Evolutionary conservation across 306 rosid genomes (phyloP), one percentile per base, ranked within the genome.

Genomic region (Trifolium dubium): DNA sequence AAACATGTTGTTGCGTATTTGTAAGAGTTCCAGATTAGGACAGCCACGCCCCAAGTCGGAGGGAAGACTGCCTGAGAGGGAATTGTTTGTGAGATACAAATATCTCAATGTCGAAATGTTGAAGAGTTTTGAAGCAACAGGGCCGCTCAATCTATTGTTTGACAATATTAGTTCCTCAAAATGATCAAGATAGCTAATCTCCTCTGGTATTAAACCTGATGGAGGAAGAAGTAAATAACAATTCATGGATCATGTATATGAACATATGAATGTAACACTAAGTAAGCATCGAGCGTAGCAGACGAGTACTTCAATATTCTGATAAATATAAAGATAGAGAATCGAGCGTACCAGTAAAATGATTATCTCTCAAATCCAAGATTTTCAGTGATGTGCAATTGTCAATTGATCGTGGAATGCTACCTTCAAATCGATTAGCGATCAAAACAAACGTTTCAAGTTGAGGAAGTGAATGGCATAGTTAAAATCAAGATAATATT

Each of bases 11-110:
- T 0, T 4, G 51, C 3, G n/a, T 7, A 78, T 0, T 15, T 51
- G 10, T 1, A 78, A n/a, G 3, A 9, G 2, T 2, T n/a, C 5
- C 11, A 77, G 54, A 43, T 60, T 77, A 3, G 64, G 55, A 19
- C 61, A 69, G 34, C 54, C 30, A 35, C 5, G 0, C 19, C 81
- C 81, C 9, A 9, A 34, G 8, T 60, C 40, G 3, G 55, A 37
- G 19, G 81, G 81, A 61, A 77, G 76, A 69, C 0, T 35, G 6
- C 76, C 76, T 1, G 71, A 67, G 64, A 74, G 51, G 4, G 17
- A 49, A 78, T 78, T 82, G 2, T 0, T 0, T 11, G 2, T 10
- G 28, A 77, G 79, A 39, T 0, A 8, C 37, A 78, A 60, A 9
- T 2, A 12, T 3, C 17, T 14, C 51, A 39, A 13, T 17, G 64